phyloP scores from a whole-genome alignment of 2,329 filamentous ascomycete species.

The Exophiala lecanii-corni region DNA sequence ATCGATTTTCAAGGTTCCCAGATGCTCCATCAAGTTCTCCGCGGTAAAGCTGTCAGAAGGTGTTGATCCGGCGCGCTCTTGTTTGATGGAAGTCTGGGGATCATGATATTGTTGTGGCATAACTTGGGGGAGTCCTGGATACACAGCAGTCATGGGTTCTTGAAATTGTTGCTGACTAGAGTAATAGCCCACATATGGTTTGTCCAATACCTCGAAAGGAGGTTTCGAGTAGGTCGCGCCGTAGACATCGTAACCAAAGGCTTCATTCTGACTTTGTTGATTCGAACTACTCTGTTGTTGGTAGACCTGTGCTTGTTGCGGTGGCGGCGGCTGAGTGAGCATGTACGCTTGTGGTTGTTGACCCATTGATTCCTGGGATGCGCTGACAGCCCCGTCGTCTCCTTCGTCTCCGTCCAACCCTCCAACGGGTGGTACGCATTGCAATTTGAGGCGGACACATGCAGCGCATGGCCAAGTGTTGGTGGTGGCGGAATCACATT shows the following conservation, averaged over 20 bases:
- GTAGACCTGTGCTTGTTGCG: conserved; percentile 18
- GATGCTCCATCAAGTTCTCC: conserved; percentile 69
- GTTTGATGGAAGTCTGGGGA: conserved; percentile 7
- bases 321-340: conserved; percentile 4
- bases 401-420: conserved; percentile 59
- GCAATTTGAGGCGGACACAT: conserved; percentile 84
- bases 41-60: conserved; percentile 61
- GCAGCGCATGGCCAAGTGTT: conserved; percentile 97
- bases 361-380: neutral
- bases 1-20: conserved; percentile 83
- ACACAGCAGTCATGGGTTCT: conserved; percentile 10
- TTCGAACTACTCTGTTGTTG: conserved; percentile 6
- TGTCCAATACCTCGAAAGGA: conserved; percentile 8
- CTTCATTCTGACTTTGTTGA: conserved; percentile 10
- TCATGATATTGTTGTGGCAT: conserved; percentile 7
- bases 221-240: conserved; percentile 15
- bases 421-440: conserved; percentile 84
- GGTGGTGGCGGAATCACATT: conserved; percentile 93
- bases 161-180: conserved; percentile 12
- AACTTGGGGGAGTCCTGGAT: conserved; percentile 9
- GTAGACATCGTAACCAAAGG: conserved; percentile 18
- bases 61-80: conserved; percentile 16
- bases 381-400: conserved; percentile 3
- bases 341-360: conserved; percentile 4
- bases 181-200: conserved; percentile 16